Conservation (phyloP, 176 grass and related monocot genomes). For the Rhynchospora breviuscula region DNA sequence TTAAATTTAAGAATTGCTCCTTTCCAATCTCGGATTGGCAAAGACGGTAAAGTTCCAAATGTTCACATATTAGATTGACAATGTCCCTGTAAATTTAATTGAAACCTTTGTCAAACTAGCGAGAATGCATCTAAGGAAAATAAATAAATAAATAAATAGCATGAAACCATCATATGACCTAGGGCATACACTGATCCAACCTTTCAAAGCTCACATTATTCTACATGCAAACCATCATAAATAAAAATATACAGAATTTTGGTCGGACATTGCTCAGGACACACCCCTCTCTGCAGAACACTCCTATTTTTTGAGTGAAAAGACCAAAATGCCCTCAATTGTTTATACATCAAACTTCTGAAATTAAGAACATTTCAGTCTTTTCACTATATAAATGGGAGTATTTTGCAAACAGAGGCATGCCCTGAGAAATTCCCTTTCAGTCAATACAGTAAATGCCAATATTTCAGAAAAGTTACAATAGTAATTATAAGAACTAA, state of each 20-base stretch:
- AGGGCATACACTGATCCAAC: neutral
- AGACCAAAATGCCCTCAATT: too few relatives aligned
- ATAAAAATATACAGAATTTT: neutral
- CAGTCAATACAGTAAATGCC: neutral
- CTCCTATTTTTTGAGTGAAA: too few relatives aligned
- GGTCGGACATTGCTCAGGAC: neutral
- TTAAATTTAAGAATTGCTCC: constrained; percentile 62
- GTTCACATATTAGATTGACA: constrained; percentile 65
- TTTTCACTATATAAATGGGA: too few relatives aligned
- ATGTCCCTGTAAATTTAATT: constrained; percentile 53
- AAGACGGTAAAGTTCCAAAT: constrained; percentile 79
- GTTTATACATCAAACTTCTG: too few relatives aligned
- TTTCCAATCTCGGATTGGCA: constrained; percentile 88
- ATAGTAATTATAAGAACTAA: constrained; percentile 1
- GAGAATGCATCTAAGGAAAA: neutral
- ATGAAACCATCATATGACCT: neutral
- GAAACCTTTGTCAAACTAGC: neutral
- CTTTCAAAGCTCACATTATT: neutral
- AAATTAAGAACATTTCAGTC: too few relatives aligned
- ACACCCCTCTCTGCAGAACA: too few relatives aligned
- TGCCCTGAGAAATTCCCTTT: neutral
- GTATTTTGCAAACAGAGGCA: too few relatives aligned
- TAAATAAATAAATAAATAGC: neutral
- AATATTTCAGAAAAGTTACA: neutral
- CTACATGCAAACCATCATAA: neutral